Evolutionary conservation across 495 filamentous ascomycete genomes (phyloP).

Genomic region (Penicillium arizonense): DNA sequence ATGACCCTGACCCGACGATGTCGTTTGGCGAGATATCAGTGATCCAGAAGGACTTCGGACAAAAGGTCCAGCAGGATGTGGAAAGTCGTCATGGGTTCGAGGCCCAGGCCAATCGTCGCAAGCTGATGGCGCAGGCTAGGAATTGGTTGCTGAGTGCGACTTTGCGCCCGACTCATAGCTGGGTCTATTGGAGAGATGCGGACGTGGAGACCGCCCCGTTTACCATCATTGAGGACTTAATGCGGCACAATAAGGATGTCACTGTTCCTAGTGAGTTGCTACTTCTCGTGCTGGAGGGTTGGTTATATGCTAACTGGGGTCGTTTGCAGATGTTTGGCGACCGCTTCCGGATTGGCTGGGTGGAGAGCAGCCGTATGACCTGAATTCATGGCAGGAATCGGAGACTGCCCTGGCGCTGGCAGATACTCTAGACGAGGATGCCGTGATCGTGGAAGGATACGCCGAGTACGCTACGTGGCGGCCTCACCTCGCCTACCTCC

Average conservation of each 20-base stretch:
- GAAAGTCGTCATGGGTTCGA: constrained; percentile 98
- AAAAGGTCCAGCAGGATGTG: constrained; percentile 96
- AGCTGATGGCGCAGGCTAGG: constrained; percentile 95
- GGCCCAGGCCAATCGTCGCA: constrained; percentile 88
- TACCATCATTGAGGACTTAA: constrained; percentile 95
- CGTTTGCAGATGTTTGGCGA: constrained; percentile 84
- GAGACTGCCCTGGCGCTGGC: constrained; percentile 93
- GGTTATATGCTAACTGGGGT: constrained; percentile 2
- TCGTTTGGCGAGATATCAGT: constrained; percentile 97
- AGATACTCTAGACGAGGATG: constrained; percentile 95
- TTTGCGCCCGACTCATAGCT: constrained; percentile 90
- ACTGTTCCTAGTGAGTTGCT: constrained; percentile 94
- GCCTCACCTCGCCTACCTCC: constrained; percentile 93
- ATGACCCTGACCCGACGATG: constrained; percentile 68
- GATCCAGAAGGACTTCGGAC: constrained; percentile 98
- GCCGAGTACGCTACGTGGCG: constrained; percentile 99
- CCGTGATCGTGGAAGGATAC: constrained; percentile 98
- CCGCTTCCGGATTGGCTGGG: constrained; percentile 98
- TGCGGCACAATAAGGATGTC: constrained; percentile 98
- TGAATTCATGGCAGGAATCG: constrained; percentile 99
- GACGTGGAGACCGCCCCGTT: constrained; percentile 96
- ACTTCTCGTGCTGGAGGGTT: background rate
- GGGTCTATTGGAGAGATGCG: constrained; percentile 99
- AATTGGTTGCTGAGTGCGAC: constrained; percentile 98
- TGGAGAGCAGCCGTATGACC: constrained; percentile 96